A percentile compares a stretch with the other conserved stretches of the same genome.
phyloP scores from a whole-genome alignment of 2,329 filamentous ascomycete species.

The Stylonectria norvegica region DNA sequence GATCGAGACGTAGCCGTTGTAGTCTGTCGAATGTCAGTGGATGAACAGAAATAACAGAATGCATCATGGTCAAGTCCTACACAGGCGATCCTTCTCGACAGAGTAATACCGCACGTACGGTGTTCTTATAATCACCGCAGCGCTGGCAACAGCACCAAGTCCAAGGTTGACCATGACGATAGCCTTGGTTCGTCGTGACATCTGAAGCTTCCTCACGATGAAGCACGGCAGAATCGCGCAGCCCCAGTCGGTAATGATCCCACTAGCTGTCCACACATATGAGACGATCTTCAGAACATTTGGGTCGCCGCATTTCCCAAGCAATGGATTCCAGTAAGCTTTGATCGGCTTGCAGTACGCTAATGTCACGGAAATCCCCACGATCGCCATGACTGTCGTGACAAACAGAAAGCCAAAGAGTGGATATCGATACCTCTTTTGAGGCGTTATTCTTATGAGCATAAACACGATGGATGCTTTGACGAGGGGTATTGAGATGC shows the following conservation, averaged over 20 bases:
- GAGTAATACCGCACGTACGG: conserved; percentile 7
- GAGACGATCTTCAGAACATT: not conserved
- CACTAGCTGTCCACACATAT: conserved; percentile 5
- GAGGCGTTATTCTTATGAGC: not conserved
- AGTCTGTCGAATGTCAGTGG: not conserved
- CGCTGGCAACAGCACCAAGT: conserved; percentile 3
- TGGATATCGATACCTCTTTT: not conserved
- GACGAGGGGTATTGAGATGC: not conserved
- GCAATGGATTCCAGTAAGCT: not conserved
- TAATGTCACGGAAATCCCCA: not conserved
- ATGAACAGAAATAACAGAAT: no score
- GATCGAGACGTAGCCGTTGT: not conserved
- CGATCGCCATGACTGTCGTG: not conserved
- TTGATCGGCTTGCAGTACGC: not conserved
- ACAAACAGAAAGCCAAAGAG: not conserved
- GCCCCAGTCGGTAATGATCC: conserved; percentile 7
- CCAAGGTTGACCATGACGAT: conserved; percentile 4
- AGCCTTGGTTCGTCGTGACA: conserved; percentile 3
- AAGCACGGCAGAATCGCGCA: conserved; percentile 6
- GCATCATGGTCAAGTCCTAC: no score
- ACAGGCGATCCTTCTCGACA: not conserved
- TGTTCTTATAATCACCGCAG: conserved; percentile 2
- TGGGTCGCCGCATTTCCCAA: conserved; percentile 1
- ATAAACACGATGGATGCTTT: not conserved
- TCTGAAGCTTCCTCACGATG: conserved; percentile 3